Conservation (phyloP, 345 rosid genomes). For the Hibiscus trionum region DNA sequence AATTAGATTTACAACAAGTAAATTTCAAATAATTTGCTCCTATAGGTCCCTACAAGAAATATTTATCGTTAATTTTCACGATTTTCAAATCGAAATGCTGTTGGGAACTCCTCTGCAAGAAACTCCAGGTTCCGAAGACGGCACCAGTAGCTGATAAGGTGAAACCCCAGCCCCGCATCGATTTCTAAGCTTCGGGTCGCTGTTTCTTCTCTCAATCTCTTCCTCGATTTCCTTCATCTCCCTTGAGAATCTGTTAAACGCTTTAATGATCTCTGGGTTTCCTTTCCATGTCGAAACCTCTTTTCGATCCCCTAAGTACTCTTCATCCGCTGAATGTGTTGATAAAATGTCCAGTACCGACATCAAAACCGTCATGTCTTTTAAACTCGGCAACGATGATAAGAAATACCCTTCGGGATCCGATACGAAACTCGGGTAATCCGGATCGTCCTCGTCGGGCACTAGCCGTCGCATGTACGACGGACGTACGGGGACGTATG, state of each 20-base stretch:
- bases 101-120: conserved; percentile 94
- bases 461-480: conserved; percentile 5
- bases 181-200: conserved; percentile 44
- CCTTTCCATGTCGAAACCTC: conserved; percentile 2
- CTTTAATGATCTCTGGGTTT: not conserved
- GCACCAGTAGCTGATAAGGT: conserved; percentile 50
- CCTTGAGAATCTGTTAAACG: conserved; percentile 16
- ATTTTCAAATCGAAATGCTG: conserved; percentile 45
- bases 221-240: conserved; percentile 54
- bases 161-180: conserved; percentile 20
- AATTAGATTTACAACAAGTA: too few relatives aligned
- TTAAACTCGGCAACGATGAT: conserved; percentile 8
- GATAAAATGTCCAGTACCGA: conserved; percentile 2
- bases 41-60: not conserved
- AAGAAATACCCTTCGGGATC: conserved; percentile 5
- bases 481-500: conserved; percentile 6
- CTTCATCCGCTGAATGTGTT: conserved; percentile 6
- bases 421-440: not conserved
- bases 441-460: not conserved
- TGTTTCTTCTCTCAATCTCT: conserved; percentile 69
- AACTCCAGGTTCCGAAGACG: conserved; percentile 82
- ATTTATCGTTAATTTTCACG: not conserved
- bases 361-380: not conserved
- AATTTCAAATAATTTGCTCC: too few relatives aligned
- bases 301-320: conserved; percentile 8